Evolutionary conservation across 495 filamentous ascomycete genomes (phyloP), one percentile per base, ranked within the genome.

Genomic region (Friedmanniomyces endolithicus): DNA sequence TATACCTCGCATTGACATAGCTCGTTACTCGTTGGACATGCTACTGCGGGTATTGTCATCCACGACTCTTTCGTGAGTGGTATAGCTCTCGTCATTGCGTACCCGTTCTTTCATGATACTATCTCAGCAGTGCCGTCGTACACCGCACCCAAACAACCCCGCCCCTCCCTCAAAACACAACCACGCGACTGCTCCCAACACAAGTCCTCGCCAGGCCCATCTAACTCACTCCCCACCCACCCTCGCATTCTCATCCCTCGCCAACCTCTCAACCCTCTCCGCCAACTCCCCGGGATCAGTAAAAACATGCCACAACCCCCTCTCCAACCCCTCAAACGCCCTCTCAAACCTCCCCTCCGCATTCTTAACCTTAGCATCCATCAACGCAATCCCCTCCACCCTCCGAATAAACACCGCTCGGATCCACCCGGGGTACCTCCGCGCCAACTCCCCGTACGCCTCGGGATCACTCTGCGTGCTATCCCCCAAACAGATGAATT

Each of bases 401-500:
- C 84, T 88, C 11, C 90, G 76, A 55, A 96, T 95, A 57, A 81
- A 81, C 39, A 97, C 88, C 14, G 80, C 73, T 59, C 79, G 77
- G 43, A 95, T 78, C 86, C 88, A 95, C 1, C 74, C 77, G 0
- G 80, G 80, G 60, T 82, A 75, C 57, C 64, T 67, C 60, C 67
- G 70, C 39, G 77, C 89, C 69, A 80, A 77, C 64, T 86, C 79
- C 27, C 82, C 90, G 64, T 96, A 96, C 0, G 87, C 80, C 67
- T 96, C 90, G 0, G 90, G 90, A 63, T 97, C 90, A 24, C 76
- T 82, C 68, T 97, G 90, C 11, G 90, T 96, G 34, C 83, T 88
- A 65, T 97, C 90, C 0, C 90, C 90, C 56, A 97, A 79, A 60
- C 81, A 84, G 22, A 97, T 76, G 69, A 92, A 82, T 56, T 85